Evolutionary conservation across 495 filamentous ascomycete genomes (phyloP).

Genomic region (Talaromyces liani): DNA sequence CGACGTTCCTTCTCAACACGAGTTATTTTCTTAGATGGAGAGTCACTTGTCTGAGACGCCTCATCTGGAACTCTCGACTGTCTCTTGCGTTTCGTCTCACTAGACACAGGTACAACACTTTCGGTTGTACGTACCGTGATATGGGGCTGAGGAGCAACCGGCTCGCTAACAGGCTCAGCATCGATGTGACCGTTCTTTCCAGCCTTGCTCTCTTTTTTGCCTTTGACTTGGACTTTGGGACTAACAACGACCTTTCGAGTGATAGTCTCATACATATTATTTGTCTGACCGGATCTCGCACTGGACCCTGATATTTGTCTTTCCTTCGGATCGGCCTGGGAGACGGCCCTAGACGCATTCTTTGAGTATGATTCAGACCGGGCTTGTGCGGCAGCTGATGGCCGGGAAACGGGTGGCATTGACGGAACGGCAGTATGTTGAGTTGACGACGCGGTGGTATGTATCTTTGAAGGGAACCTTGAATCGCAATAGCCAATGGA

Average conservation of each 20-base stretch:
- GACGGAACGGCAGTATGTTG: conserved; percentile 33
- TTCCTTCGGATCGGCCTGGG: conserved; percentile 20
- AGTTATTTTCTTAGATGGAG: conserved; percentile 13
- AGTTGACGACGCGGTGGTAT: conserved; percentile 24
- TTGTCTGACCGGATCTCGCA: conserved; percentile 16
- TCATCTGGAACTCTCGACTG: conserved; percentile 6
- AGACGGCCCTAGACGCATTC: conserved; percentile 13
- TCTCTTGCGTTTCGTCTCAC: conserved; percentile 13
- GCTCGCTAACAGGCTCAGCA: conserved; percentile 4
- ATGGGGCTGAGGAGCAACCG: conserved; percentile 13
- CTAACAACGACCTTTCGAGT: conserved; percentile 21
- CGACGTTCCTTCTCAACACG: background rate
- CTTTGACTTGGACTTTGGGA: conserved; percentile 30
- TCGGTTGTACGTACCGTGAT: conserved; percentile 14
- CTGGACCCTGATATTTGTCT: conserved; percentile 28
- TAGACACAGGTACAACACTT: conserved; percentile 15
- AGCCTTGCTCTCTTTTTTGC: conserved; percentile 32
- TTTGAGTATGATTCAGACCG: conserved; percentile 25
- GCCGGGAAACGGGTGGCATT: conserved; percentile 13
- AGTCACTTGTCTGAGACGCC: conserved; percentile 6
- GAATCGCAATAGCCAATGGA: conserved; percentile 29
- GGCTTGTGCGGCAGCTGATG: conserved; percentile 26
- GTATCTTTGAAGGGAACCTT: conserved; percentile 33
- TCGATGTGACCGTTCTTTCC: conserved; percentile 11
- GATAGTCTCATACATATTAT: conserved; percentile 9